phyloP scores from a whole-genome alignment of 495 filamentous ascomycete species.

The Hyphodiscus hymeniophilus region DNA sequence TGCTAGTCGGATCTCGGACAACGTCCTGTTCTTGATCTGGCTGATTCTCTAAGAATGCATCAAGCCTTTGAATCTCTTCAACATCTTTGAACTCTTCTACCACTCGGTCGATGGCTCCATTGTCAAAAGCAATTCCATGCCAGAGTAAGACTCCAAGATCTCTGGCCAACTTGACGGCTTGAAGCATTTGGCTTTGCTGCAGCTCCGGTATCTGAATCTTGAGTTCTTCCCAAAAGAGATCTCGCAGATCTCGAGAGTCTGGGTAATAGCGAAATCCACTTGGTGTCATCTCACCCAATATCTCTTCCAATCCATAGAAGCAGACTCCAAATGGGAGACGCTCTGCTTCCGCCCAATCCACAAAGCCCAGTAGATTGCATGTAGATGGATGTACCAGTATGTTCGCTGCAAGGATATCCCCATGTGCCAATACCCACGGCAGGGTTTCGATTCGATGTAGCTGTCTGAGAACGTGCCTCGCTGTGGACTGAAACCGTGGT shows the following conservation, averaged over 20 bases:
- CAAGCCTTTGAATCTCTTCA: conserved; percentile 38
- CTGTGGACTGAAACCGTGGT: conserved; percentile 25
- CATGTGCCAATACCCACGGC: conserved; percentile 47
- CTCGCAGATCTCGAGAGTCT: conserved; percentile 31
- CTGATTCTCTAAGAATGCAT: conserved; percentile 18
- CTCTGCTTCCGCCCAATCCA: conserved; percentile 57
- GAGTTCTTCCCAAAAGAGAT: conserved; percentile 40
- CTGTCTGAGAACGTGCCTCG: conserved; percentile 23
- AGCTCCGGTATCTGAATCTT: conserved; percentile 28
- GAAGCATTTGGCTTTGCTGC: conserved; percentile 12
- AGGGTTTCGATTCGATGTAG: conserved; percentile 32
- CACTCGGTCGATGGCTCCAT: conserved; percentile 43
- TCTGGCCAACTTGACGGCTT: conserved; percentile 33
- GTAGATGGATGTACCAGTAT: conserved; percentile 38
- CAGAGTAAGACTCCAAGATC: conserved; percentile 47
- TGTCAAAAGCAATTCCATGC: conserved; percentile 53
- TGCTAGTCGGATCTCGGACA: not conserved
- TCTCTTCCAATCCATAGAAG: conserved; percentile 46
- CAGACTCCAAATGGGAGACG: conserved; percentile 46
- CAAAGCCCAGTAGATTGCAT: conserved; percentile 35
- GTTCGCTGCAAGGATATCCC: conserved; percentile 46
- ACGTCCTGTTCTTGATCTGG: not conserved
- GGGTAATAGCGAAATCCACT: conserved; percentile 33
- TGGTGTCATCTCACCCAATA: conserved; percentile 34
- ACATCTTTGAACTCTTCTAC: conserved; percentile 39